phyloP scores from a whole-genome alignment of 1,284 basidiomycete genomes.

The Tylopilus orsonianus region DNA sequence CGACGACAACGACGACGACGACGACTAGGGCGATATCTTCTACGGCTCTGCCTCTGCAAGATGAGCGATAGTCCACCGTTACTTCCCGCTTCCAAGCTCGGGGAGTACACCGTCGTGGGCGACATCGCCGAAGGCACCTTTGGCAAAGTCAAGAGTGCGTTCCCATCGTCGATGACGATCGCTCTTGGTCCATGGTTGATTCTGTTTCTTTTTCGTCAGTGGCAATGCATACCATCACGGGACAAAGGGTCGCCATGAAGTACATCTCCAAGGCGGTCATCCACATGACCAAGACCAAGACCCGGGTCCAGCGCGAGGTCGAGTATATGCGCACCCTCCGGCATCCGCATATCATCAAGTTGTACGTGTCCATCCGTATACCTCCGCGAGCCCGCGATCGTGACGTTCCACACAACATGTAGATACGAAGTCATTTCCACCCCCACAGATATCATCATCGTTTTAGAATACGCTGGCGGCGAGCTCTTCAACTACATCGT shows the following conservation, averaged over 20 bases:
- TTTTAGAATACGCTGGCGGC: conserved; percentile 89
- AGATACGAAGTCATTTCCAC: conserved; percentile 97
- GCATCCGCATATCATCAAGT: conserved; percentile 95
- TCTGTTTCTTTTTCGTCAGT: conserved; percentile 48
- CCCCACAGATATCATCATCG: conserved; percentile 92
- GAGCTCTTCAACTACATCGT: conserved; percentile 98
- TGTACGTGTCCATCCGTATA: conserved; percentile 52
- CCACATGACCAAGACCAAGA: conserved; percentile 87
- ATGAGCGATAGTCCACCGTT: conserved; percentile 26
- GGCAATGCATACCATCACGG: conserved; percentile 92
- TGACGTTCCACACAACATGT: conserved; percentile 17
- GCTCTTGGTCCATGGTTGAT: conserved; percentile 17
- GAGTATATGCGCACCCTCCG: conserved; percentile 91
- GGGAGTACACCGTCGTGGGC: conserved; percentile 73
- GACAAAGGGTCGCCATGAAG: conserved; percentile 97
- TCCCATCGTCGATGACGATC: conserved; percentile 11
- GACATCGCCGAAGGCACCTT: conserved; percentile 92
- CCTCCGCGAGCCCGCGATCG: background rate
- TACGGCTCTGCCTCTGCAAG: conserved; percentile 15
- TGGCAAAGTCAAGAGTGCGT: conserved; percentile 96
- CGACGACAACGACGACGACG: conserved; percentile 9
- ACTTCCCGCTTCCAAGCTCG: conserved; percentile 64
- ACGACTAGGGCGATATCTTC: too few relatives aligned
- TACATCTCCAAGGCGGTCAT: conserved; percentile 96
- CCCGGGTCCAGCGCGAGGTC: conserved; percentile 91